Percentiles rank a stretch among this genome's conserved stretches.
Conservation (phyloP, 306 rosid genomes). For the Pterocarpus macrocarpus region DNA sequence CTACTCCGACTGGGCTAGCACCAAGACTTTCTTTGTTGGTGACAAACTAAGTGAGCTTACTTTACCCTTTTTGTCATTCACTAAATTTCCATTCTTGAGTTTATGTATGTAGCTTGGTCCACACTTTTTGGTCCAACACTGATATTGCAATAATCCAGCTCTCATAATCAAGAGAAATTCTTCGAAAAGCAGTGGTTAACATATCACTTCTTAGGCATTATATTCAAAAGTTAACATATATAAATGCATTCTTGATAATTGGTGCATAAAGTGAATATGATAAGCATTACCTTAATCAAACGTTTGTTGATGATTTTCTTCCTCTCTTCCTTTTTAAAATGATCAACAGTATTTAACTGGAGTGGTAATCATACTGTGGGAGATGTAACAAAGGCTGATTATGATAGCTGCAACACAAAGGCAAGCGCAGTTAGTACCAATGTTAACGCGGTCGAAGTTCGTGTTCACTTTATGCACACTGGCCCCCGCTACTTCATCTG, state of each 20-base stretch:
- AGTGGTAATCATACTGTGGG: background rate
- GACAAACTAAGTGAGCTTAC: background rate
- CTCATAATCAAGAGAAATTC: background rate
- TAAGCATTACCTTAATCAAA: too few relatives aligned
- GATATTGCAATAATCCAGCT: background rate
- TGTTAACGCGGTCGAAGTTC: background rate
- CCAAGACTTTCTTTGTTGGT: conserved; percentile 19
- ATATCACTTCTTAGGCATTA: too few relatives aligned
- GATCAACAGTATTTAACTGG: background rate
- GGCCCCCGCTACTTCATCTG: conserved; percentile 2
- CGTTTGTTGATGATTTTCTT: background rate
- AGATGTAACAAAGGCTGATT: background rate
- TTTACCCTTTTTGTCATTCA: background rate
- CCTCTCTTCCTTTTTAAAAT: background rate
- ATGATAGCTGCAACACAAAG: background rate
- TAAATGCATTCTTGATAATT: too few relatives aligned
- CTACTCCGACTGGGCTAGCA: conserved; percentile 12
- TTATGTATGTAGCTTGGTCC: background rate
- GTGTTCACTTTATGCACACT: background rate
- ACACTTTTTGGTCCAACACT: background rate
- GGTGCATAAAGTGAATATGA: too few relatives aligned
- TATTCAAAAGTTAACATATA: too few relatives aligned
- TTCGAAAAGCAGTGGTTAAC: too few relatives aligned
- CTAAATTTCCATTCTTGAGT: background rate
- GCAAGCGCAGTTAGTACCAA: background rate